Evolutionary conservation across 2,329 filamentous ascomycete species (phyloP), one percentile per base, ranked within the genome.

Genomic region (Plenodomus biglobosus): DNA sequence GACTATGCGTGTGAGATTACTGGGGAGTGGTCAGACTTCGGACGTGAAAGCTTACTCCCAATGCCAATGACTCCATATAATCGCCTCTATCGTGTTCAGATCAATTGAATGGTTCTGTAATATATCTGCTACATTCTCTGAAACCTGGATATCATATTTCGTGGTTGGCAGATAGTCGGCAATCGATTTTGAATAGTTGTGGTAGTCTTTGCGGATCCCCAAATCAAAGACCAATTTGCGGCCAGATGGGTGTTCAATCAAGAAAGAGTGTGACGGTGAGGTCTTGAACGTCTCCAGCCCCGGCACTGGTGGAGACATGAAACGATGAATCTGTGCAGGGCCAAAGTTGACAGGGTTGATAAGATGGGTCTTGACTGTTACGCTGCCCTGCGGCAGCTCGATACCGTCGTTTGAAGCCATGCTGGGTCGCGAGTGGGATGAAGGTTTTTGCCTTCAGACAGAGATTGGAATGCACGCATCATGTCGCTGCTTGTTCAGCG

Each of bases 141-240:
- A 57, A 6, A 78, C 74, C 1, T 59, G 58, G 17, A 78, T 70
- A 6, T 64, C 58, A 61, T 40, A 75, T 58, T 55, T 53, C 11
- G 53, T 56, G 3, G 56, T 56, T 15, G 56, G 56, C 3, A 61
- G 19, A 40, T 61, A 58, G 1, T 59, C 56, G 3, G 50, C 48
- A 27, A 63, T 58, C 13, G 16, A 39, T 21, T 58, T 55, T 3
- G 55, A 50, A 30, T 55, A 55, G 13, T 74, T 75, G 16, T 75
- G 55, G 53, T 62, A 74, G 55, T 82, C 76, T 53, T 78, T 77
- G 4, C 73, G 68, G 5, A 76, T 66, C 1, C 75, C 76, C 1
- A 80, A 68, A 47, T 80, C 78, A 52, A 78, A 80, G 3, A 80
- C 59, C 1, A 77, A 57, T 18, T 68, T 70, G 36, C 72, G 69